These are phyloP conservation scores for Schizochytrium sp. DNA, from an alignment of 108 stramenopile species.

Conservation along the genomic window DNA sequence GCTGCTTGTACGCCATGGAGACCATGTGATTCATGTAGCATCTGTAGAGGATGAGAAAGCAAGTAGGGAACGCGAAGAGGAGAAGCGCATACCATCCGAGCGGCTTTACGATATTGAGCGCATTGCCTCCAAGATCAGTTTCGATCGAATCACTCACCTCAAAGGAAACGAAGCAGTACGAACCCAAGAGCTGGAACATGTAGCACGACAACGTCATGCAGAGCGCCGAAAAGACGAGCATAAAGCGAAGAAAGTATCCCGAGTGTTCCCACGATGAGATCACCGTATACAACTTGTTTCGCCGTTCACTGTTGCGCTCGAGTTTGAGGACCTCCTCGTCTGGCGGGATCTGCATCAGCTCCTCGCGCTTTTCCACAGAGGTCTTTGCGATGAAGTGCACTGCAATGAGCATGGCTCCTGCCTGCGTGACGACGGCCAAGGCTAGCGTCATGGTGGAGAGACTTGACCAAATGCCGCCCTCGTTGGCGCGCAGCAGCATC, in stretches of 20 bases:
- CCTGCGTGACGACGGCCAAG: slow-evolving; percentile 40
- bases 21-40: not conserved
- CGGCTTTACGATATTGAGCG: not conserved
- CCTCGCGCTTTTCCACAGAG: slow-evolving; percentile 51
- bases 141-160: not conserved
- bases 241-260: not conserved
- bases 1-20: not conserved
- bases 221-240: not conserved
- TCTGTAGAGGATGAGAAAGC: not conserved
- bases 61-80: not conserved
- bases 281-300: not conserved
- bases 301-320: not conserved
- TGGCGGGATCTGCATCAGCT: slow-evolving; percentile 31
- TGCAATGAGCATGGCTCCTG: slow-evolving; percentile 37
- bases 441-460: slow-evolving; percentile 38
- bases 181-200: slow-evolving; percentile 1
- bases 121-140: not conserved
- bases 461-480: slow-evolving; percentile 31
- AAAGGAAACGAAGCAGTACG: not conserved
- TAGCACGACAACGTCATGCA: not conserved
- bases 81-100: not conserved
- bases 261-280: not conserved
- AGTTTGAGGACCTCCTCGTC: slow-evolving; percentile 42
- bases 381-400: slow-evolving; percentile 55
- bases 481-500: slow-evolving; percentile 39